Evolutionary conservation across 2,329 filamentous ascomycete genomes (phyloP).

Genomic region (Penicillium sp.): DNA sequence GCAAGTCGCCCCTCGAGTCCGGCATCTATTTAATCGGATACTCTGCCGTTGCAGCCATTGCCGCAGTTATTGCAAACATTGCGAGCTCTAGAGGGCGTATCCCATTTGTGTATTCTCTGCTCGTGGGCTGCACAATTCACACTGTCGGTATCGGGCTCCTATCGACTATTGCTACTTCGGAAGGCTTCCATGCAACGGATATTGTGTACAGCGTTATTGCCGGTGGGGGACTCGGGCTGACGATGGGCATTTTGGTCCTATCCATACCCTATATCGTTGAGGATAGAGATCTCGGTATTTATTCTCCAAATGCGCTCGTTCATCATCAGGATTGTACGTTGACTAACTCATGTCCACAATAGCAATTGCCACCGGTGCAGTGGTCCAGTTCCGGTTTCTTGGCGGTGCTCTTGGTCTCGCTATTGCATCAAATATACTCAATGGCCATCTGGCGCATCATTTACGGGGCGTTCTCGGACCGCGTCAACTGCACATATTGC

Average conservation of each 20-base stretch:
- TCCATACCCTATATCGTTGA: conserved; percentile 26
- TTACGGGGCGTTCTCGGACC: conserved; percentile 15
- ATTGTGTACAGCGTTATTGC: conserved; percentile 22
- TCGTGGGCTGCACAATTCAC: conserved; percentile 24
- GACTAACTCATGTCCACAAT: not conserved
- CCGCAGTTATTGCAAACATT: conserved; percentile 21
- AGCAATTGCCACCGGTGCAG: conserved; percentile 26
- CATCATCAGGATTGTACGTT: not conserved
- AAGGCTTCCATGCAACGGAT: conserved; percentile 20
- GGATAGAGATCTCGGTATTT: conserved; percentile 25
- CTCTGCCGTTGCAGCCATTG: conserved; percentile 22
- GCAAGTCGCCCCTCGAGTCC: conserved; percentile 24
- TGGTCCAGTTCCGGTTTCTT: conserved; percentile 26
- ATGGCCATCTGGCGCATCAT: conserved; percentile 18
- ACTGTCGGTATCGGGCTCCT: conserved; percentile 26
- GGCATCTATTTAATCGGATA: conserved; percentile 27
- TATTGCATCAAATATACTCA: conserved; percentile 26
- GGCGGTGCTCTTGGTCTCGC: conserved; percentile 27
- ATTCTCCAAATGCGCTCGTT: not conserved
- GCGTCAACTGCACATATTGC: conserved; percentile 18
- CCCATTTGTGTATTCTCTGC: conserved; percentile 27
- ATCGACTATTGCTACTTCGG: conserved; percentile 17
- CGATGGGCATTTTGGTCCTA: conserved; percentile 22
- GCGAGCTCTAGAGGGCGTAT: conserved; percentile 21
- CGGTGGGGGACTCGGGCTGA: conserved; percentile 23